These are phyloP conservation scores for Drechslerella coelobrocha DNA, from an alignment of 2,329 filamentous ascomycete species.

Conservation along the genomic window DNA sequence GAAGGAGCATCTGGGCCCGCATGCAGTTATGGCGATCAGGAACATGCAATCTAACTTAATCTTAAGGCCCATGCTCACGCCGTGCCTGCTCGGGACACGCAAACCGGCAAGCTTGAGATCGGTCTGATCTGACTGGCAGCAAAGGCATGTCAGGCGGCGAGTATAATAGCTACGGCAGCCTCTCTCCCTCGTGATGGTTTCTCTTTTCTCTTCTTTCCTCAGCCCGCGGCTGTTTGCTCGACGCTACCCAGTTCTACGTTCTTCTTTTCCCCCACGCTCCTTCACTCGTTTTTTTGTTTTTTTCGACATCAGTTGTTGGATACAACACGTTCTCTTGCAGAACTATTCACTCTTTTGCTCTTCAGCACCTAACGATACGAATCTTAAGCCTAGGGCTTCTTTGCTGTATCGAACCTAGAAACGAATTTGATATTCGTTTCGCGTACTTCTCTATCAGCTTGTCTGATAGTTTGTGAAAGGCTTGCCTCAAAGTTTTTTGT, in stretches of 20 bases:
- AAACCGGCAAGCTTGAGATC: conserved; percentile 13
- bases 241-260: conserved; percentile 33
- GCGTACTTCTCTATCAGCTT: conserved; percentile 41
- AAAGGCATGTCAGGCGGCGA: background rate
- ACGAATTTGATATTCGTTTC: conserved; percentile 50
- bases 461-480: too few species aligned
- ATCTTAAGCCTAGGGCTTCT: conserved; percentile 43
- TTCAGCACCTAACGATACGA: conserved; percentile 29
- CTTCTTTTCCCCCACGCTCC: conserved; percentile 47
- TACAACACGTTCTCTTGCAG: conserved; percentile 49
- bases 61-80: conserved; percentile 27
- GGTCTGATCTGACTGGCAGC: background rate
- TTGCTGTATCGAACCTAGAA: conserved; percentile 28
- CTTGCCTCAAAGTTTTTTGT: conserved; percentile 1
- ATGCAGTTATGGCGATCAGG: conserved; percentile 44
- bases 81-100: conserved; percentile 17
- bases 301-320: conserved; percentile 50
- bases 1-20: conserved; percentile 15
- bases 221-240: conserved; percentile 50
- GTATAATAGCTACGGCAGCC: conserved; percentile 29
- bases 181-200: conserved; percentile 9
- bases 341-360: conserved; percentile 47
- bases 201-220: conserved; percentile 27
- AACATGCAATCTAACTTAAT: conserved; percentile 48
- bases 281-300: conserved; percentile 18